Percentiles rank a stretch among this genome's conserved stretches.
phyloP scores from a whole-genome alignment of 306 rosid species.

The Alnus rubra region DNA sequence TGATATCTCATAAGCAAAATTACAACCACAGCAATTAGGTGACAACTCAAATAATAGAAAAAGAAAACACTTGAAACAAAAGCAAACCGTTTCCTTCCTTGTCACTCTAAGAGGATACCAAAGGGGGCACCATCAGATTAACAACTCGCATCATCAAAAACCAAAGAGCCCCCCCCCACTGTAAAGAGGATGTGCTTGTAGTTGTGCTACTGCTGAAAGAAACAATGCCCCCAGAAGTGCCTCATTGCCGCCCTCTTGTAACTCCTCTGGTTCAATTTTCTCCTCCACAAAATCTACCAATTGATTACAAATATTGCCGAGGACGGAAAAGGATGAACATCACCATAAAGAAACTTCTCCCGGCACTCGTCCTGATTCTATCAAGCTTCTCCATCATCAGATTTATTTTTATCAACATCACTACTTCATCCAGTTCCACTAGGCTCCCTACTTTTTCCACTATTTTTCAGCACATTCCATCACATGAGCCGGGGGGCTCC shows the following conservation, averaged over 20 bases:
- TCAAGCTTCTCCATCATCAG: slow-evolving; percentile 58
- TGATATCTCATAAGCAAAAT: slow-evolving; percentile 18
- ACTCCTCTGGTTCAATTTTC: slow-evolving; percentile 47
- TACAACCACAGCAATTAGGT: slow-evolving; percentile 45
- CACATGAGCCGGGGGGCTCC: slow-evolving; percentile 29
- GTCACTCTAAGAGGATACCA: slow-evolving; percentile 51
- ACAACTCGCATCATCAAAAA: slow-evolving; percentile 30
- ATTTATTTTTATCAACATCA: slow-evolving; percentile 57
- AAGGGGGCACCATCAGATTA: slow-evolving; percentile 25
- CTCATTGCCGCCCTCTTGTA: slow-evolving; percentile 45
- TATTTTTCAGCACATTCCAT: slow-evolving; percentile 23
- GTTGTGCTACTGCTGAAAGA: slow-evolving; percentile 27
- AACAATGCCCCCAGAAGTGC: slow-evolving; percentile 70
- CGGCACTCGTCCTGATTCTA: slow-evolving; percentile 62
- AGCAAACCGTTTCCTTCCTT: slow-evolving; percentile 71
- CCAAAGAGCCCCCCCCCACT: slow-evolving; percentile 9
- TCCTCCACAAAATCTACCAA: slow-evolving; percentile 38
- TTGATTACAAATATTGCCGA: slow-evolving; percentile 29
- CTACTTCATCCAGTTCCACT: slow-evolving; percentile 45
- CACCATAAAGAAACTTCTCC: slow-evolving; percentile 62
- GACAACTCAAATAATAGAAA: slow-evolving; percentile 22
- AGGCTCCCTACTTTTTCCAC: slow-evolving; percentile 36
- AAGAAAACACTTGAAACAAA: slow-evolving; percentile 54
- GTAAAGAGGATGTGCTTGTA: slow-evolving; percentile 37
- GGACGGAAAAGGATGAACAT: slow-evolving; percentile 56